Conservation (phyloP, 2,329 filamentous ascomycete species). For the Neopestalotiopsis rosae region DNA sequence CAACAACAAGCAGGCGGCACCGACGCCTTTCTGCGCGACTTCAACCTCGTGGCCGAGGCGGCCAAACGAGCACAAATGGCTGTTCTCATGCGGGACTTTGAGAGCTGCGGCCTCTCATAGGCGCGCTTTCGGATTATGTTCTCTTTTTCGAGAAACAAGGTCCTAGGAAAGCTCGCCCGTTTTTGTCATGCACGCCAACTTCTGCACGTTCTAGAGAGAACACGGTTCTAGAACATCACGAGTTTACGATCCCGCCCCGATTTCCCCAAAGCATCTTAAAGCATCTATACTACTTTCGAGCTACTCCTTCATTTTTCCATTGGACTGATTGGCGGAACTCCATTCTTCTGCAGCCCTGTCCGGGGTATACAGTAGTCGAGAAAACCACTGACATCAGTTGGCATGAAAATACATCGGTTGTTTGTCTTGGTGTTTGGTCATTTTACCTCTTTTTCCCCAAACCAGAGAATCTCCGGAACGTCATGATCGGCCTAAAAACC, state of each 20-base stretch:
- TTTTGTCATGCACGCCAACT: not conserved
- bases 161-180: not conserved
- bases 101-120: conserved; percentile 66
- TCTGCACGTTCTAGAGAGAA: not conserved
- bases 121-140: not conserved
- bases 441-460: not conserved
- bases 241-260: not conserved
- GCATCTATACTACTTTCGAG: not conserved
- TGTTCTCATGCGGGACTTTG: conserved; percentile 85
- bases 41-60: conserved; percentile 87
- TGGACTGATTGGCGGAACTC: not conserved
- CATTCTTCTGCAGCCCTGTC: not conserved
- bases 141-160: no score
- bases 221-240: not conserved
- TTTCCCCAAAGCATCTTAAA: not conserved
- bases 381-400: not conserved
- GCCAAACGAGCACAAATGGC: conserved; percentile 93
- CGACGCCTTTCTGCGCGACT: conserved; percentile 75
- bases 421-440: not conserved
- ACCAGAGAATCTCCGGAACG: not conserved
- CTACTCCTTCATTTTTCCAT: not conserved
- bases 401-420: not conserved
- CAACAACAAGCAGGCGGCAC: conserved; percentile 41
- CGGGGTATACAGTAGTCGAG: not conserved
- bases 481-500: not conserved